These are phyloP conservation scores for Rugosomyces carneus DNA, from an alignment of 1,284 basidiomycete genomes.

Conservation along the genomic window DNA sequence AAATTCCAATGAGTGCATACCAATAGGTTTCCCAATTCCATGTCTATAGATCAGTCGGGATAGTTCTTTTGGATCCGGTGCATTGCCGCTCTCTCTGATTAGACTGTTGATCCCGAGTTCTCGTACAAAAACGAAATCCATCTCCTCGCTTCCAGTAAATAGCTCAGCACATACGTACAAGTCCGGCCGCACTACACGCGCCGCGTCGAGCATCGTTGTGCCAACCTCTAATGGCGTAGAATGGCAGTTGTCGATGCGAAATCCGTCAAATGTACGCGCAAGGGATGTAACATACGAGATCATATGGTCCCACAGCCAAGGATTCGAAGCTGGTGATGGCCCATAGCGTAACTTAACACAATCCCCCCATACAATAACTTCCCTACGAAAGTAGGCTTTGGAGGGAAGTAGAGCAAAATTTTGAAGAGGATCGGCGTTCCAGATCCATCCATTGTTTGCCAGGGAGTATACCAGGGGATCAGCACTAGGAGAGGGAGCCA, in stretches of 20 bases:
- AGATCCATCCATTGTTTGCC: conserved; percentile 99
- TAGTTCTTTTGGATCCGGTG: conserved; percentile 81
- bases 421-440: conserved; percentile 89
- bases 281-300: conserved; percentile 77
- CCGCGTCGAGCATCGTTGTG: conserved; percentile 87
- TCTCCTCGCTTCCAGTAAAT: conserved; percentile 94
- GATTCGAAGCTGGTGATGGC: conserved; percentile 70
- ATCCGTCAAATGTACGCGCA: conserved; percentile 85
- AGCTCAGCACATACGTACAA: conserved; percentile 96
- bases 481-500: conserved; percentile 52
- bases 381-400: conserved; percentile 93
- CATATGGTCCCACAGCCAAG: conserved; percentile 96
- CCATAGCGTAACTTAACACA: conserved; percentile 98
- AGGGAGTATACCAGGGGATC: conserved; percentile 73
- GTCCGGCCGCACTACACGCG: conserved; percentile 83
- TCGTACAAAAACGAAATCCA: conserved; percentile 87
- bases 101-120: conserved; percentile 88
- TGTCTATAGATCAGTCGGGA: conserved; percentile 81
- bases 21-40: conserved; percentile 88
- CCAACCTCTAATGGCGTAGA: conserved; percentile 95
- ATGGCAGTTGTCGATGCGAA: conserved; percentile 97
- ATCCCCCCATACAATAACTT: conserved; percentile 97
- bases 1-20: conserved; percentile 32
- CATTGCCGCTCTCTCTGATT: conserved; percentile 89
- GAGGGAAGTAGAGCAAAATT: conserved; percentile 95